phyloP scores from a whole-genome alignment of 495 filamentous ascomycete species.

The Penicillium subrubescens region DNA sequence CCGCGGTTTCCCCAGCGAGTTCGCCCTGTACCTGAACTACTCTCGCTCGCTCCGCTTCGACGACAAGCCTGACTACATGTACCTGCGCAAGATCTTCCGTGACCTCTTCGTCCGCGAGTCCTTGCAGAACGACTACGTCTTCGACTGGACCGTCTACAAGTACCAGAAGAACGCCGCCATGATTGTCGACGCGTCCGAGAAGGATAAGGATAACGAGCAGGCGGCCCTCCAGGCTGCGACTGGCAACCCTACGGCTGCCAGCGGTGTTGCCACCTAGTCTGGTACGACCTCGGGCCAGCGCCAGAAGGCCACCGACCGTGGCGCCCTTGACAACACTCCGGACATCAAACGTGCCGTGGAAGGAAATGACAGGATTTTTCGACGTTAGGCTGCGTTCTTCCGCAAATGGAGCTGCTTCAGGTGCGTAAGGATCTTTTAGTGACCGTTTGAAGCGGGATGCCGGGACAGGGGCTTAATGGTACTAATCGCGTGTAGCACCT shows the following conservation, averaged over 20 bases:
- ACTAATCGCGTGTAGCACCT: conserved; percentile 53
- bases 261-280: conserved; percentile 65
- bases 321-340: conserved; percentile 73
- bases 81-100: conserved; percentile 99
- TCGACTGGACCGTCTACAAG: conserved; percentile 99
- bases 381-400: conserved; percentile 93
- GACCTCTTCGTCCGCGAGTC: conserved; percentile 99
- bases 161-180: conserved; percentile 99
- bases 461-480: conserved; percentile 61
- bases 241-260: conserved; percentile 59
- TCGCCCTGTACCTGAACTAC: conserved; percentile 99
- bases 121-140: conserved; percentile 99
- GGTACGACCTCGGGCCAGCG: conserved; percentile 74
- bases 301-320: conserved; percentile 80
- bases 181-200: conserved; percentile 75
- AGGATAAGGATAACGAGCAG: conserved; percentile 75
- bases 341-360: conserved; percentile 87
- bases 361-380: conserved; percentile 95
- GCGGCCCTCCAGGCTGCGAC: conserved; percentile 60
- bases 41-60: conserved; percentile 98
- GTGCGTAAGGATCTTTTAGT: conserved; percentile 66
- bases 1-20: conserved; percentile 99
- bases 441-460: conserved; percentile 79
- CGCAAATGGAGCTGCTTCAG: conserved; percentile 77
- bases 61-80: conserved; percentile 99